These are phyloP conservation scores for Sporothrix globosa DNA, from an alignment of 2,329 filamentous ascomycete genomes.

Conservation along the genomic window DNA sequence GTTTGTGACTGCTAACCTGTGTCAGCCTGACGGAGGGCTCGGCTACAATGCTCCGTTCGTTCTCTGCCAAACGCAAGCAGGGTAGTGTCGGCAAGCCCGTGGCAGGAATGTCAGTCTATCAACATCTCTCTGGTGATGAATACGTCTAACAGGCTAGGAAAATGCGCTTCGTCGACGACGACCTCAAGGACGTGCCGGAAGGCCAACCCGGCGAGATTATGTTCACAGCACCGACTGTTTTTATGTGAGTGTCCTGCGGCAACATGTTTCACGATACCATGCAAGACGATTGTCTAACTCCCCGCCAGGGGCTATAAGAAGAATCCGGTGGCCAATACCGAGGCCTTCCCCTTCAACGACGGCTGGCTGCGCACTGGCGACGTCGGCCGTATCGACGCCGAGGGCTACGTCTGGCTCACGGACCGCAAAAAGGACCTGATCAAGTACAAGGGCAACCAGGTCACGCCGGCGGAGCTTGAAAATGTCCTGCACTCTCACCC, in stretches of 20 bases:
- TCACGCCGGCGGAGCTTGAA: slow-evolving; percentile 27
- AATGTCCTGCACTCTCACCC: slow-evolving; percentile 22
- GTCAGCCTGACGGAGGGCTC: slow-evolving; percentile 23
- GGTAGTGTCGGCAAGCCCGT: slow-evolving; percentile 18
- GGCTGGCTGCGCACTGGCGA: slow-evolving; percentile 23
- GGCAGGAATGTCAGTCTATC: slow-evolving; percentile 13
- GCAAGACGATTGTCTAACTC: too few relatives aligned
- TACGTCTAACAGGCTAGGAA: neutral
- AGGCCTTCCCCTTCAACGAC: slow-evolving; percentile 21
- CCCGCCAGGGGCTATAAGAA: slow-evolving; percentile 24
- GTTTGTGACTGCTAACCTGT: neutral
- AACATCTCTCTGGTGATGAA: too few relatives aligned
- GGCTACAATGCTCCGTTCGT: neutral
- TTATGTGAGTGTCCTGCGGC: neutral
- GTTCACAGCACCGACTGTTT: slow-evolving; percentile 14
- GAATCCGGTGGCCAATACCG: neutral
- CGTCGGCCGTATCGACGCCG: slow-evolving; percentile 22
- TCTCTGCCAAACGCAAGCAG: slow-evolving; percentile 5
- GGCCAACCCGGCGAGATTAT: slow-evolving; percentile 16
- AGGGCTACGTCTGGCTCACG: slow-evolving; percentile 27
- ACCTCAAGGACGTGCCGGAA: slow-evolving; percentile 18
- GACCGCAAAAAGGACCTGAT: slow-evolving; percentile 31
- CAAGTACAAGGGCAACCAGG: slow-evolving; percentile 30
- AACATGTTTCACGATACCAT: too few relatives aligned
- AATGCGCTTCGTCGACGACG: slow-evolving; percentile 22